Base-by-base conservation (phyloP, 768 basidiomycete genomes). In the Tricholomella constricta region DNA sequence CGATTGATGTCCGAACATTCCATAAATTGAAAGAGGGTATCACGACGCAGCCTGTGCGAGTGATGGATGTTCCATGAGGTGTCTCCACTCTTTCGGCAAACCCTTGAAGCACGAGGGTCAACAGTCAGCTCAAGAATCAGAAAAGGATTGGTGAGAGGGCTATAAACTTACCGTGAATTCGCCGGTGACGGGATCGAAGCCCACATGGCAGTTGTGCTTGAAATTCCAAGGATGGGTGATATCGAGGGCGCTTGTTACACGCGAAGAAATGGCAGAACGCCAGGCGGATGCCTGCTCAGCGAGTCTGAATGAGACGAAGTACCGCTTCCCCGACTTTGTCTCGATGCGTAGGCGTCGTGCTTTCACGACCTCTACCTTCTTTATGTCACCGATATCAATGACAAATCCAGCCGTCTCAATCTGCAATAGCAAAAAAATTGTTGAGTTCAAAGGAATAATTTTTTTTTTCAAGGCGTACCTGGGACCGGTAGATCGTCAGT, bases 401-500 rank as follows among this genome's bases (percentile, higher is more conserved):
- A 58, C 48, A 26, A 55, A 20, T 9, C 58, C 55, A n/a, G 43
- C 27, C 2, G 32, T 43, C 0, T 56, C 15, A 8, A 50, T 45
- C 55, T 63, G 23, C 41, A 25, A n/a, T n/a, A 22, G 31, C 20
- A 7, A n/a, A n/a, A 23, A 15, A 12, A n/a, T 22, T 2, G 23
- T 14, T 22, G 36, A 36, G 23, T 29, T 22, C 31, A 38, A 43
- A 47, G 19, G 20, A 31, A 35, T 49, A 37, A 17, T 32, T 20
- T 32, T 45, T 3, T 38, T 12, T 43, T 15, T 37, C 11, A 6
- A 23, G 22, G 64, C 88, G 62, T 61, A 90, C 91, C 79, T 91
- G 88, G 55, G 79, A 84, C 75, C 86, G 88, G 61, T 88, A 86
- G 60, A 94, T 81, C 37, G 79, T 78, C 29, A 94, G 68, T 25